Percentiles rank a stretch among this genome's conserved stretches.
These are phyloP conservation scores for Bimuria novae-zelandiae DNA, from an alignment of 2,329 filamentous ascomycete genomes.

Conservation along the genomic window DNA sequence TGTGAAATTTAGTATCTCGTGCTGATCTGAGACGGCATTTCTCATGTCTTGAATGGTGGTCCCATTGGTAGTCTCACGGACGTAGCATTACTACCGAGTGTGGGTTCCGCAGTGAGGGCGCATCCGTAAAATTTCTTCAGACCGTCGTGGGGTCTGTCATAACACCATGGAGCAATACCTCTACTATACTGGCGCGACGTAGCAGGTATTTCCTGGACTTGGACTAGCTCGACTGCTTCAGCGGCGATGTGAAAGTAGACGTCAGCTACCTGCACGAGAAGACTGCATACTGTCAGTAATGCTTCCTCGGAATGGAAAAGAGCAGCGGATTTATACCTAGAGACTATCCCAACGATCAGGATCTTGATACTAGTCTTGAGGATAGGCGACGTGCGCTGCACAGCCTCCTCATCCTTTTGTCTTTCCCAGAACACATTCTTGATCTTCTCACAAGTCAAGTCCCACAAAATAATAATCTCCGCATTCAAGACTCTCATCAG, in stretches of 20 bases:
- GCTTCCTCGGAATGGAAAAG: not conserved
- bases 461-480: slow-evolving; percentile 14
- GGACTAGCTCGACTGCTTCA: slow-evolving; percentile 10
- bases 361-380: slow-evolving; percentile 7
- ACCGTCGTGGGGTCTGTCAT: slow-evolving; percentile 9
- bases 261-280: slow-evolving; percentile 21
- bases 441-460: slow-evolving; percentile 3
- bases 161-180: slow-evolving; percentile 20
- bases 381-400: slow-evolving; percentile 1
- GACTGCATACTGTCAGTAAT: slow-evolving; percentile 6
- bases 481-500: slow-evolving; percentile 19
- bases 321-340: slow-evolving; percentile 7
- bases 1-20: slow-evolving; percentile 14
- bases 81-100: slow-evolving; percentile 4
- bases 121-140: slow-evolving; percentile 18
- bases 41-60: slow-evolving; percentile 13
- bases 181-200: slow-evolving; percentile 9
- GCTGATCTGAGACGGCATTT: slow-evolving; percentile 4
- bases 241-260: slow-evolving; percentile 19
- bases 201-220: slow-evolving; percentile 3
- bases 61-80: slow-evolving; percentile 10
- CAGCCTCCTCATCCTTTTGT: not conserved
- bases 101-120: slow-evolving; percentile 7
- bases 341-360: slow-evolving; percentile 8
- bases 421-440: slow-evolving; percentile 11